Conservation (phyloP, 306 rosid species). For the Prunus kanzakura region DNA sequence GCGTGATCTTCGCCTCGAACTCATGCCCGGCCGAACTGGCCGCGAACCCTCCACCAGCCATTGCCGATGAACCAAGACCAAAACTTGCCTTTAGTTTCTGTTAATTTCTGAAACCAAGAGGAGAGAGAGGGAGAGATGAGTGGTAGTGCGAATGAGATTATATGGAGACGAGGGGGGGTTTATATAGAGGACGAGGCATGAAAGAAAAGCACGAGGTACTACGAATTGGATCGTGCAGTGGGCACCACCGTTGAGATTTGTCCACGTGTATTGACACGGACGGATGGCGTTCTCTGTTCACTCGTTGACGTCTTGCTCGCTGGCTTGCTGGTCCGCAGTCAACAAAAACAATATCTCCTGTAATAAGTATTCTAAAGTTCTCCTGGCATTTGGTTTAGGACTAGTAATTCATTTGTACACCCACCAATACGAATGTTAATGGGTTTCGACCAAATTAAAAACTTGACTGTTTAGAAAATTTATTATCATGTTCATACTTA, state of each 20-base stretch:
- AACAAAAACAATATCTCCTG: not conserved
- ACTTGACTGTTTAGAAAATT: no score
- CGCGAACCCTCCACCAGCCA: slow-evolving; percentile 61
- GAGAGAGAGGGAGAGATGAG: not conserved
- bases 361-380: not conserved
- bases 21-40: slow-evolving; percentile 20
- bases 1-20: slow-evolving; percentile 84
- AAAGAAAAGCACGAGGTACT: not conserved
- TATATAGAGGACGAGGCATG: slow-evolving; percentile 7
- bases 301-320: not conserved
- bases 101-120: not conserved
- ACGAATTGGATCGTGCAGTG: slow-evolving; percentile 19
- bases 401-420: not conserved
- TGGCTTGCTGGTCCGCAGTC: not conserved
- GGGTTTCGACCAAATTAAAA: not conserved
- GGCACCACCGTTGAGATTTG: slow-evolving; percentile 26
- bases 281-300: slow-evolving; percentile 8
- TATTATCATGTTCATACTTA: no score
- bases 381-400: not conserved
- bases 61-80: not conserved
- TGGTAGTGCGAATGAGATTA: not conserved
- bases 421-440: not conserved
- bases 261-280: slow-evolving; percentile 33
- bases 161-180: not conserved
- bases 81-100: not conserved